phyloP scores from a whole-genome alignment of 495 filamentous ascomycete species.

The Penicillium longicatenatum region DNA sequence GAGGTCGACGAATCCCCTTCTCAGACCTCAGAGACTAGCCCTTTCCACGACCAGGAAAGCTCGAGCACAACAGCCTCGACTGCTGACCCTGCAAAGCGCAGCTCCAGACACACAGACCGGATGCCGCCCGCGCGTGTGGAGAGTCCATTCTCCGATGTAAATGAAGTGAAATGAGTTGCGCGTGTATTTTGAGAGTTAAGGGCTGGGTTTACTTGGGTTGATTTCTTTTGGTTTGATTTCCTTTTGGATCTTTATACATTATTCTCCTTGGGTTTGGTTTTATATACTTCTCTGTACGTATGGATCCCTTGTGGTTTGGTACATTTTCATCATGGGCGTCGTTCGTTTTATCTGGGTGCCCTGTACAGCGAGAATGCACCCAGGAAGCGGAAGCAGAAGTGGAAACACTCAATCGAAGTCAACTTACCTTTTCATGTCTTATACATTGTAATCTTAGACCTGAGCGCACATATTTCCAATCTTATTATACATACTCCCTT shows the following conservation, averaged over 20 bases:
- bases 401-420: conserved; percentile 17
- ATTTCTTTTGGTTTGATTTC: neutral
- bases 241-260: neutral
- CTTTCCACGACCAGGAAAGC: conserved; percentile 58
- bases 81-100: conserved; percentile 17
- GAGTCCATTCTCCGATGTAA: conserved; percentile 51
- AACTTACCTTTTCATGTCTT: neutral
- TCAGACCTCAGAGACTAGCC: conserved; percentile 48
- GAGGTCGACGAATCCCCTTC: conserved; percentile 25
- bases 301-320: conserved; percentile 21
- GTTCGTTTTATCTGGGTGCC: conserved; percentile 16
- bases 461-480: no score
- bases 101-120: conserved; percentile 30
- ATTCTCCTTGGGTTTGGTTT: neutral
- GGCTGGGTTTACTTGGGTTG: neutral
- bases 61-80: conserved; percentile 21
- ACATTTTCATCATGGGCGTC: conserved; percentile 17
- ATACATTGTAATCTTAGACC: conserved; percentile 1
- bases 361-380: conserved; percentile 32
- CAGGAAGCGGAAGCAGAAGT: conserved; percentile 10
- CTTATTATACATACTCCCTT: no score
- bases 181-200: neutral
- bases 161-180: conserved; percentile 59
- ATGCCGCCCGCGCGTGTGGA: conserved; percentile 34
- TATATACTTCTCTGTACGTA: conserved; percentile 27